Evolutionary conservation across 441 rosid species (phyloP), one percentile per base, ranked within the genome.

Genomic region (Viola pubescens): DNA sequence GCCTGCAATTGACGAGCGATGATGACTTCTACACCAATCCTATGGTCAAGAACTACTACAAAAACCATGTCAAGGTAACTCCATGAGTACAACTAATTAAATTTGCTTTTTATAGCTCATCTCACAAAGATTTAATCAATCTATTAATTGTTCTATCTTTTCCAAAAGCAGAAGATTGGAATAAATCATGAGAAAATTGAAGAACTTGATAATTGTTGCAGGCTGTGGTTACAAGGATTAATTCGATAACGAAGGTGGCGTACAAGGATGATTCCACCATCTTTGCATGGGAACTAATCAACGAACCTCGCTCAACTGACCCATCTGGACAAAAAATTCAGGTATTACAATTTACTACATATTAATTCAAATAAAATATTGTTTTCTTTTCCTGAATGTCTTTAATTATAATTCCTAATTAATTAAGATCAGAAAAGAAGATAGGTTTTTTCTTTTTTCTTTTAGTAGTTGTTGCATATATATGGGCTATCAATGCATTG

Each of bases 221-320:
- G 92, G 60, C 83, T 49, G 80, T 86, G 52, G 65, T 83, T 46
- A 78, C 75, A 55, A 79, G 92, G 72, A 63, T 37, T 12, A 86
- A 83, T 79, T 67, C 70, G 40, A 52, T 83, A 55, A 83, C 87
- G 42, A 79, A 84, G 38, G 59, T 81, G 43, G 75, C 57, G 41
- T 86, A 83, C 76, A 79, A 81, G 66, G 87, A 86, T 52, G 92
- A 86, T 34, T 80, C 89, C 9, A 74, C 89, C 6, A 78, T 86
- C 50, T 81, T 86, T 80, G 82, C 89, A 6, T 86, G 92, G 92
- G 92, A 86, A 75, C 79, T 86, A 16, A 86, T 86, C 75, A 86
- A 86, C 53, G 89, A 86, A 58, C 89, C 89, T 50, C 79, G 84
- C 57, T 83, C 85, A 42, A 37, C 54, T 9, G 72, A 83, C 61